Base-by-base conservation (phyloP, 129 eudicot species). In the Lonicera japonica region DNA sequence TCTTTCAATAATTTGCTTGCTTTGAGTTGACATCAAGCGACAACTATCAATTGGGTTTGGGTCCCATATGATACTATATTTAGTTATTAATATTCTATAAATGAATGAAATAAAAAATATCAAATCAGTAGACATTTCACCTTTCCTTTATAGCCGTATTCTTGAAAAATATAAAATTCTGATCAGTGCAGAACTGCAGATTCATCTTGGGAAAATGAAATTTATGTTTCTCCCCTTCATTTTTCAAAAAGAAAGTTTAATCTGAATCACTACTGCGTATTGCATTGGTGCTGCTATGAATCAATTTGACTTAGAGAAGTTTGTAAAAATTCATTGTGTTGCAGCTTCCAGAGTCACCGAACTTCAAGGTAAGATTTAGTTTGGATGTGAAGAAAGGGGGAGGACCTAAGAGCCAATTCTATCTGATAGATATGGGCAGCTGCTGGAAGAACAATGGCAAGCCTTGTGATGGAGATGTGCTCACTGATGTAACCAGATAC, bases 371-470 rank as follows among this genome's bases (percentile, higher is more conserved):
- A 15, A 87, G 60, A 54, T 23, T 91, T 38, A 81, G 58, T 5
- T 71, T 91, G 58, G 90, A 91, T 52, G 76, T 91, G 29, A 84
- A 77, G 59, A 59, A 80, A 71, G 97, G 97, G 1, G 95, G 97
- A 67, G 97, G 95, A 54, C 62, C 94, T 11, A 87, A 84, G 79
- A 91, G 97, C 73, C 97, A 91, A 39, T 91, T 91, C 72, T 91
- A 91, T 86, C 73, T 91, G 20, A 75, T 84, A 0, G 96, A 91
- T 66, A 91, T 91, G 41, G 97, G 97, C 6, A 91, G 97, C 67
- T 91, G 97, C 71, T 91, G 97, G 96, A 91, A 91, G 71, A 91
- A 91, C 86, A 79, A 91, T n/a, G 97, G 95, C 13, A 45, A 54
- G 1, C 82, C 90, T 1, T 87, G 97, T 46, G 80, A 84, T 38